Percentiles rank a stretch among this genome's conserved stretches.
These are phyloP conservation scores for Phytophthora nicotianae DNA, from an alignment of 352 stramenopile species.

Conservation along the genomic window DNA sequence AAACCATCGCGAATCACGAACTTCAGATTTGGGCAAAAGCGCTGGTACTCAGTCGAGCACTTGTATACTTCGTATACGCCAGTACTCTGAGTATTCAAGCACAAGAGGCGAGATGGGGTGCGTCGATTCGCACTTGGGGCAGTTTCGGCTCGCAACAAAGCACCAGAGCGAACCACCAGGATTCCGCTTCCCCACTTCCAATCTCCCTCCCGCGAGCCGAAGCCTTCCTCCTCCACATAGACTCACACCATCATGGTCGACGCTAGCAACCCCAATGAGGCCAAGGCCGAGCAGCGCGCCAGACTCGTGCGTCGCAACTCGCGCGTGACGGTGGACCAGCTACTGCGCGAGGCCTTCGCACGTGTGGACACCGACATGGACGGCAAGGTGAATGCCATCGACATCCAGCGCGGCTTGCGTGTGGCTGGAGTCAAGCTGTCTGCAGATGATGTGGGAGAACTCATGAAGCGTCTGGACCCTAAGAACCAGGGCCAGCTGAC, in stretches of 20 bases:
- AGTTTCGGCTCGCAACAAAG: conserved; percentile 26
- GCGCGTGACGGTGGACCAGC: conserved; percentile 75
- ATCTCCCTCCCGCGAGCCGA: conserved; percentile 23
- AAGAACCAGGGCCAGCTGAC: conserved; percentile 70
- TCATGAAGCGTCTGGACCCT: conserved; percentile 78
- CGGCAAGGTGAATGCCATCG: conserved; percentile 69
- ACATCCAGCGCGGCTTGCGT: conserved; percentile 77
- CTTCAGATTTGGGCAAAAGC: no score
- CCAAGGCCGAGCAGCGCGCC: conserved; percentile 23
- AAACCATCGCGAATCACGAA: no score
- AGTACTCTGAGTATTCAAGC: conserved; percentile 26
- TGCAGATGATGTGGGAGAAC: conserved; percentile 51
- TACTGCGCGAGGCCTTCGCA: conserved; percentile 77
- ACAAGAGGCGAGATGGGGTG: conserved; percentile 15
- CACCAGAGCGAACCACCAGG: conserved; percentile 25
- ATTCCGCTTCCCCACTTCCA: conserved; percentile 14
- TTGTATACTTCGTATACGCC: neutral
- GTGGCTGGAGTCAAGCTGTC: conserved; percentile 67
- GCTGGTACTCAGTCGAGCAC: neutral
- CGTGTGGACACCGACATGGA: conserved; percentile 74
- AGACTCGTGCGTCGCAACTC: conserved; percentile 79
- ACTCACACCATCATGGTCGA: conserved; percentile 19
- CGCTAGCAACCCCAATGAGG: conserved; percentile 5
- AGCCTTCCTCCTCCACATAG: conserved; percentile 5
- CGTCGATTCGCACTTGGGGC: conserved; percentile 16